These are phyloP conservation scores for Catharanthus roseus DNA, from an alignment of 257 asterid genomes.

Conservation along the genomic window DNA sequence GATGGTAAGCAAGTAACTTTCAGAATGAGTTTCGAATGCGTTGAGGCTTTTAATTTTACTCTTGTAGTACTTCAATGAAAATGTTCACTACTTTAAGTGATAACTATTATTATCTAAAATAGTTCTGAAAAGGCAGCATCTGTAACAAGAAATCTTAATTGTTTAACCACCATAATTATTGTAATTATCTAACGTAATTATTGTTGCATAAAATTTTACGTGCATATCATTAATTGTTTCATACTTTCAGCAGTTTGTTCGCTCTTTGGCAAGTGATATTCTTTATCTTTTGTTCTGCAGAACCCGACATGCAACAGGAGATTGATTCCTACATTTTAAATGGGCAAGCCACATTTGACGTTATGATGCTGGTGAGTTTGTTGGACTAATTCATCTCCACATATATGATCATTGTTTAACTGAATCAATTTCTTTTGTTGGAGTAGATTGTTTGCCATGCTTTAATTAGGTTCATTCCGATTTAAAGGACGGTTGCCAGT, in stretches of 20 bases:
- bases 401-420: background rate
- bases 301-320: constrained; percentile 83
- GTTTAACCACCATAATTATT: no score
- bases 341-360: constrained; percentile 68
- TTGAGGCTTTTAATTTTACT: background rate
- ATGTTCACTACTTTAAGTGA: no score
- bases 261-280: constrained; percentile 5
- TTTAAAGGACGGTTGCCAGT: background rate
- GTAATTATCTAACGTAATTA: background rate
- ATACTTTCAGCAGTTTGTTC: background rate
- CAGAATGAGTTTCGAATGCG: background rate
- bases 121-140: background rate
- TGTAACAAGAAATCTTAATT: background rate
- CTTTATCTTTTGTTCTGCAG: constrained; percentile 38
- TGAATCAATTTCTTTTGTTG: background rate
- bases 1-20: no score
- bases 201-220: background rate
- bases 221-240: background rate
- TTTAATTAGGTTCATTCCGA: constrained; percentile 6
- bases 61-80: background rate
- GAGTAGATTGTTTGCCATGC: background rate
- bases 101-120: no score
- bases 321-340: constrained; percentile 60
- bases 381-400: constrained; percentile 1
- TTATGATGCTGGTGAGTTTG: constrained; percentile 66